Base-by-base conservation (phyloP, 2,329 filamentous ascomycete species). In the Epichloe gansuensis region DNA sequence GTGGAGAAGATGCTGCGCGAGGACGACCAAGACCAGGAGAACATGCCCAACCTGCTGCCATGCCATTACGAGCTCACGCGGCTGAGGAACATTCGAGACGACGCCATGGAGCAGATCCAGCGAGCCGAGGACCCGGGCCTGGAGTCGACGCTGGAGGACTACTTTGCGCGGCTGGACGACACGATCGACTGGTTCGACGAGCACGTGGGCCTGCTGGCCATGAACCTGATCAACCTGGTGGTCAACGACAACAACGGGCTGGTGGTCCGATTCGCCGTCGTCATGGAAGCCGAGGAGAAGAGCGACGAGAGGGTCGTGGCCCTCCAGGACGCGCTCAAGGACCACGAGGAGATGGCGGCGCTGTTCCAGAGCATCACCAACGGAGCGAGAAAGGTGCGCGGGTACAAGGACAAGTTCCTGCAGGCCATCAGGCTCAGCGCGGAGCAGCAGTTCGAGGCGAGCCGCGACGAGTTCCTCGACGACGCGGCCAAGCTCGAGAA, bases 331-430 rank as follows among this genome's bases (percentile, higher is more conserved):
- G 94, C 93, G 0, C 83, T 97, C 65, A 89, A 88, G 62, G 91
- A 97, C 63, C 94, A 97, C 68, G 89, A 91, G 65, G 91, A 97
- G 65, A 85, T 98, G 64, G 93, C 90, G 9, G 84, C 84, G 46
- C 80, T 91, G 49, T 95, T 98, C 73, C 90, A 95, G 71, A 91
- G 89, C 60, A 95, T 98, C 69, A 91, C 90, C 9, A 86, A 91
- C 58, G 91, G 91, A 1, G 89, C 91, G 23, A 94, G 94, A 68
- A 87, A 89, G 57, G 82, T 94, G 50, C 84, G 91, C 57, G 93
- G 91, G 3, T 98, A 98, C 73, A 98, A 97, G 72, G 87, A 95
- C 60, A 95, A 95, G 65, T 96, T 97, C 66, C 68, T 95, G 40
- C 77, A 87, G 61, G 84, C 86, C 40, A 89, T 96, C 63, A 79